Evolutionary conservation across 2,329 filamentous ascomycete genomes (phyloP).

Genomic region (Sporothrix curviconia): DNA sequence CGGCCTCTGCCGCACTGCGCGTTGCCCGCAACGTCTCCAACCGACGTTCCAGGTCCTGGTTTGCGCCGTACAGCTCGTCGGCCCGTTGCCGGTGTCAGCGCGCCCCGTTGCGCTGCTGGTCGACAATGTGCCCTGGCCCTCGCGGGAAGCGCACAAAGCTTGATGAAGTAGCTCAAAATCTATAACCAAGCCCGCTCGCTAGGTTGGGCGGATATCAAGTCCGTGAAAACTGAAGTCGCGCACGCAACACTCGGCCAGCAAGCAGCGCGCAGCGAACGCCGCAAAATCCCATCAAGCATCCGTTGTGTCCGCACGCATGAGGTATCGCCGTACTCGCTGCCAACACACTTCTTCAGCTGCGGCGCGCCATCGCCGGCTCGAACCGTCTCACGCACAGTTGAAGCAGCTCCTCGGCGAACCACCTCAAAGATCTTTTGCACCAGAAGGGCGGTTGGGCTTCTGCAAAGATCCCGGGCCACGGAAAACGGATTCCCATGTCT

Average conservation of each 20-base stretch:
- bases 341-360: conserved; percentile 78
- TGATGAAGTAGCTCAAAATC: conserved; percentile 97
- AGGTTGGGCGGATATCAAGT: conserved; percentile 86
- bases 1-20: conserved; percentile 70
- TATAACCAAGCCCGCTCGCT: conserved; percentile 84
- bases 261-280: conserved; percentile 68
- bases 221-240: conserved; percentile 89
- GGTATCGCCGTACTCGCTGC: conserved; percentile 71
- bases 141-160: conserved; percentile 96
- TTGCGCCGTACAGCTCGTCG: conserved; percentile 76
- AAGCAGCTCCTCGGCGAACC: conserved; percentile 89
- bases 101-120: conserved; percentile 90
- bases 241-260: conserved; percentile 84
- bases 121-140: conserved; percentile 86
- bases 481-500: conserved; percentile 89
- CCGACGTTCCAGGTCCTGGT: conserved; percentile 76
- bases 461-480: conserved; percentile 77
- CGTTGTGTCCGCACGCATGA: conserved; percentile 75
- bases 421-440: conserved; percentile 98
- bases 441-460: conserved; percentile 87
- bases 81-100: conserved; percentile 81
- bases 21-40: conserved; percentile 76
- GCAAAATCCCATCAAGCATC: conserved; percentile 95
- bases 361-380: conserved; percentile 88
- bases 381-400: conserved; percentile 89